phyloP scores from a whole-genome alignment of 805 yeast genomes.

The Pichia exigua region DNA sequence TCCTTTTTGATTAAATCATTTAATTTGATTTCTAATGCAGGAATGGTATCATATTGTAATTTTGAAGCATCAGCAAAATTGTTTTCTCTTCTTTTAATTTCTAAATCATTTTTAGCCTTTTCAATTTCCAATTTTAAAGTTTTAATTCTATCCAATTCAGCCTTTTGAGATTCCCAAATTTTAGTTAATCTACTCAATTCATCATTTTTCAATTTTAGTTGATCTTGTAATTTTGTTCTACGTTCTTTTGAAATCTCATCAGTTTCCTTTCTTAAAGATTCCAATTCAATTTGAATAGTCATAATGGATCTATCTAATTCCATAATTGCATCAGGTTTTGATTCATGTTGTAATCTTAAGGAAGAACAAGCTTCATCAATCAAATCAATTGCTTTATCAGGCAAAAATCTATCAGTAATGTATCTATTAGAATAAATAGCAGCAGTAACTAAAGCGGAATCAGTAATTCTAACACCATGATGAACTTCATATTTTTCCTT shows the following conservation, averaged over 20 bases:
- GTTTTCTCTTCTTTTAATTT: conserved; percentile 74
- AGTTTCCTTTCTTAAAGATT: conserved; percentile 86
- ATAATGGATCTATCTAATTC: conserved; percentile 80
- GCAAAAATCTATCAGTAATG: conserved; percentile 88
- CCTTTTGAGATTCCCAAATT: conserved; percentile 81
- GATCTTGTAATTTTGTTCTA: conserved; percentile 61
- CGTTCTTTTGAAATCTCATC: conserved; percentile 79
- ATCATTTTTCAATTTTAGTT: conserved; percentile 50
- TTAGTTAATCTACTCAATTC: conserved; percentile 68
- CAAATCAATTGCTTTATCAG: conserved; percentile 94
- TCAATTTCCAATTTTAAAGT: conserved; percentile 76
- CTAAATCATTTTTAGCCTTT: conserved; percentile 74
- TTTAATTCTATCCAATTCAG: conserved; percentile 69
- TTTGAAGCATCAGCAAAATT: conserved; percentile 85
- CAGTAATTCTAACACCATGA: conserved; percentile 94
- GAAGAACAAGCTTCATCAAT: conserved; percentile 97
- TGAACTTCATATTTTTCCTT: conserved; percentile 94
- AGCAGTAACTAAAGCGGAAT: conserved; percentile 88
- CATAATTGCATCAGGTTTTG: conserved; percentile 91
- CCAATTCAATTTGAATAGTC: conserved; percentile 93
- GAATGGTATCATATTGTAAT: conserved; percentile 80
- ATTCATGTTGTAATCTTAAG: conserved; percentile 87
- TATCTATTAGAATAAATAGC: conserved; percentile 69
- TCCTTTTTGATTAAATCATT: conserved; percentile 32
- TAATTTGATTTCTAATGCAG: conserved; percentile 61